phyloP scores from a whole-genome alignment of 768 basidiomycete species.

The Flagelloscypha sp. region DNA sequence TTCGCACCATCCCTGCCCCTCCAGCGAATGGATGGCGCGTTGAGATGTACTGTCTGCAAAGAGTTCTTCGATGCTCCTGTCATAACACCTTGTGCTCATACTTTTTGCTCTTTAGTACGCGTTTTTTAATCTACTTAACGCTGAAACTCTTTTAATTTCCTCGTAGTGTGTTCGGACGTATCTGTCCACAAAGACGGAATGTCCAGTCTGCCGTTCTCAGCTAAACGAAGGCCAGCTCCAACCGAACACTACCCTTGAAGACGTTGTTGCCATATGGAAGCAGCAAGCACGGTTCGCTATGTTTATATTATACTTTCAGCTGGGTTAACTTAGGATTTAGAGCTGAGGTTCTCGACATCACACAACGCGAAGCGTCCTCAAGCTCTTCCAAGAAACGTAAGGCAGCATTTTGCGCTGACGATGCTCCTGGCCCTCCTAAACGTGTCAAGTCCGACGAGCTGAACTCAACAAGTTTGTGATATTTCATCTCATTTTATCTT shows the following conservation, averaged over 20 bases:
- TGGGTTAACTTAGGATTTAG: not conserved
- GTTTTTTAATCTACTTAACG: not conserved
- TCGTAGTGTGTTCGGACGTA: conserved; percentile 62
- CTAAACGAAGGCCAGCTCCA: conserved; percentile 56
- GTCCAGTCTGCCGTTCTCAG: conserved; percentile 55
- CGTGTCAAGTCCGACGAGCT: conserved; percentile 13
- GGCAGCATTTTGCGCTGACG: not conserved
- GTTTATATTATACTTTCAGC: not conserved
- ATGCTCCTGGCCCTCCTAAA: conserved; percentile 14
- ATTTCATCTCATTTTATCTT: conserved; percentile 1
- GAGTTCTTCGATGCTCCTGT: conserved; percentile 71
- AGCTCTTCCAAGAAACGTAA: conserved; percentile 1
- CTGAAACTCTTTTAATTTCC: conserved; percentile 1
- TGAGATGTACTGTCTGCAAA: conserved; percentile 71
- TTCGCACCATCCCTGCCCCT: conserved; percentile 57
- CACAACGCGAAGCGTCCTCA: conserved; percentile 8
- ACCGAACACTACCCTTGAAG: conserved; percentile 64
- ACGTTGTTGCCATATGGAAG: conserved; percentile 63
- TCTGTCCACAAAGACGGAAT: conserved; percentile 52
- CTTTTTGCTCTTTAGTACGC: conserved; percentile 73
- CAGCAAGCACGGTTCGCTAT: conserved; percentile 50
- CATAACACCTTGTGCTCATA: conserved; percentile 68
- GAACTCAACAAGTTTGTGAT: conserved; percentile 4
- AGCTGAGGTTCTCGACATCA: conserved; percentile 5
- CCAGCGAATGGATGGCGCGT: conserved; percentile 53